These are phyloP conservation scores for Marchantia polymorpha DNA, from an alignment of 225 moss, liverwort and hornwort species.

Conservation along the genomic window DNA sequence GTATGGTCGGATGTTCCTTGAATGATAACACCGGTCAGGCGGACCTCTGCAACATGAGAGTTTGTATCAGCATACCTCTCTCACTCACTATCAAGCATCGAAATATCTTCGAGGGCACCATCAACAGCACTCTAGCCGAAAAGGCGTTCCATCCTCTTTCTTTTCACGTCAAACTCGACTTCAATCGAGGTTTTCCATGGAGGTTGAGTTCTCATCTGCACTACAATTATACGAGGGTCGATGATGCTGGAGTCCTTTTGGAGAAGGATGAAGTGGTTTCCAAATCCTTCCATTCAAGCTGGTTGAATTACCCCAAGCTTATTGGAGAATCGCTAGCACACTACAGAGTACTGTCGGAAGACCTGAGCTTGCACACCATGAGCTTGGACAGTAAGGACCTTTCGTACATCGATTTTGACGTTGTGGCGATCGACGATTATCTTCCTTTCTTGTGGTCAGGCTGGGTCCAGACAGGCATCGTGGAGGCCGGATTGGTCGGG, in stretches of 20 bases:
- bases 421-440: conserved; percentile 40
- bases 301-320: conserved; percentile 46
- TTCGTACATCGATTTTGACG: conserved; percentile 15
- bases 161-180: conserved; percentile 24
- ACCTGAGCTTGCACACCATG: conserved; percentile 28
- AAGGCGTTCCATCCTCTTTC: conserved; percentile 40
- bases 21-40: conserved; percentile 24
- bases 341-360: conserved; percentile 33
- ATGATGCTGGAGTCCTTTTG: conserved; percentile 33
- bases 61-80: conserved; percentile 37
- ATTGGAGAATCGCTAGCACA: conserved; percentile 25
- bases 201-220: conserved; percentile 9
- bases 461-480: background rate
- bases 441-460: conserved; percentile 38
- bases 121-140: conserved; percentile 34
- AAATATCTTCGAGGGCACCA: conserved; percentile 36
- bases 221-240: conserved; percentile 41
- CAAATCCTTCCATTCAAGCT: conserved; percentile 19
- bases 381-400: background rate
- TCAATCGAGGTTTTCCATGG: conserved; percentile 13
- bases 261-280: conserved; percentile 26
- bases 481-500: background rate
- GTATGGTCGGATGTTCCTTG: conserved; percentile 48
- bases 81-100: conserved; percentile 38
- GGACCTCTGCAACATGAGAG: conserved; percentile 33